Percentiles rank a stretch among this genome's conserved stretches.
Evolutionary conservation across 768 basidiomycete species (phyloP).

Genomic region (Scleroderma citrinum): DNA sequence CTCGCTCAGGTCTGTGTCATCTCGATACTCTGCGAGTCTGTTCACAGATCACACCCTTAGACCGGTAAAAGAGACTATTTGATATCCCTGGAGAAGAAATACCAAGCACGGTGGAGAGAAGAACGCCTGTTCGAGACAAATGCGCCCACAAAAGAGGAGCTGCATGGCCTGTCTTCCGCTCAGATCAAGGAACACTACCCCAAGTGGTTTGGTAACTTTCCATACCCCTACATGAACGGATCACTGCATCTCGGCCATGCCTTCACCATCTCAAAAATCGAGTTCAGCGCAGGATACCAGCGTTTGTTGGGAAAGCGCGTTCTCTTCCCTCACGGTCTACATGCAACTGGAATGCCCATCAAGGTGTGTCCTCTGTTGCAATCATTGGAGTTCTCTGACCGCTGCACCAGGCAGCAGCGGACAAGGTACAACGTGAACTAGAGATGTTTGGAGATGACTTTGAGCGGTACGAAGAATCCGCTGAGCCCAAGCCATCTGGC

Average conservation of each 20-base stretch:
- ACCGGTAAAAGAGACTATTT: slow-evolving; percentile 92
- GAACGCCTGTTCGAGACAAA: slow-evolving; percentile 80
- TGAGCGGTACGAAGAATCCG: slow-evolving; percentile 43
- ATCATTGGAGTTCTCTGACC: neutral
- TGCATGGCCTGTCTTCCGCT: slow-evolving; percentile 53
- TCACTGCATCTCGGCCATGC: slow-evolving; percentile 95
- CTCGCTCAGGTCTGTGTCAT: slow-evolving; percentile 45
- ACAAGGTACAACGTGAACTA: slow-evolving; percentile 97
- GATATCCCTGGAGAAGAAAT: slow-evolving; percentile 74
- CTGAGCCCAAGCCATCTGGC: slow-evolving; percentile 37
- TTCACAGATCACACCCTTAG: slow-evolving; percentile 35
- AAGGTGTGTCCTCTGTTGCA: slow-evolving; percentile 54
- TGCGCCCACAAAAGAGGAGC: slow-evolving; percentile 66
- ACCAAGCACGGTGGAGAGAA: slow-evolving; percentile 76
- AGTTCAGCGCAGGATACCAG: slow-evolving; percentile 93
- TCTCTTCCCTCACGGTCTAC: slow-evolving; percentile 96
- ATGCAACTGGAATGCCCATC: slow-evolving; percentile 99
- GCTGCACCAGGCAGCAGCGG: slow-evolving; percentile 72
- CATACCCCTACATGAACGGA: slow-evolving; percentile 98
- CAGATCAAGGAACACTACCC: slow-evolving; percentile 74
- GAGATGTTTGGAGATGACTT: slow-evolving; percentile 93
- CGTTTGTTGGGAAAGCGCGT: slow-evolving; percentile 92
- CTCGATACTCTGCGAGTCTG: neutral
- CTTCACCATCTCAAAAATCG: slow-evolving; percentile 97
- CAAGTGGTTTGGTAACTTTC: slow-evolving; percentile 97